Evolutionary conservation across 2,329 filamentous ascomycete species (phyloP).

Genomic region (Rhytidhysteron rufulum): DNA sequence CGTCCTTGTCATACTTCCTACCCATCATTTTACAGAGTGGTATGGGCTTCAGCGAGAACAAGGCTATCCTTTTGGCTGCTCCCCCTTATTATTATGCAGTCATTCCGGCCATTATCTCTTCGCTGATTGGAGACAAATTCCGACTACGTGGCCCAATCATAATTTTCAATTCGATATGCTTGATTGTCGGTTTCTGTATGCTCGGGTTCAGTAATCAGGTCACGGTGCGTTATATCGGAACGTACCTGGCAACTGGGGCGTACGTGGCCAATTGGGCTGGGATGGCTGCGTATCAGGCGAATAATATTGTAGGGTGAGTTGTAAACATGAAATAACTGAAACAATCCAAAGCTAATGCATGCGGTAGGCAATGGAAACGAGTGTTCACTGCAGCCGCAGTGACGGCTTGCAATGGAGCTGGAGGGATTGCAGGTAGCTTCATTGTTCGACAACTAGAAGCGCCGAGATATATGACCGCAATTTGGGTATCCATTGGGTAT

Average conservation of each 20-base stretch:
- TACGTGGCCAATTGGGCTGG: constrained; percentile 69
- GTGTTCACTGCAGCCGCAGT: constrained; percentile 59
- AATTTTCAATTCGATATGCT: constrained; percentile 58
- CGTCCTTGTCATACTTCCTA: constrained; percentile 62
- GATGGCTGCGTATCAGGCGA: constrained; percentile 57
- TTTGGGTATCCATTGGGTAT: constrained; percentile 62
- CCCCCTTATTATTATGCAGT: constrained; percentile 67
- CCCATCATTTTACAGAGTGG: constrained; percentile 54
- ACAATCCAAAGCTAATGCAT: constrained; percentile 12
- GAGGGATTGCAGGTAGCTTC: constrained; percentile 63
- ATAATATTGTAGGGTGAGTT: constrained; percentile 51
- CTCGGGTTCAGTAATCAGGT: constrained; percentile 59
- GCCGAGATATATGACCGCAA: constrained; percentile 60
- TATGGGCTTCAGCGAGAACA: constrained; percentile 43
- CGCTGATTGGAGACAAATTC: constrained; percentile 58
- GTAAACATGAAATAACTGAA: constrained; percentile 1
- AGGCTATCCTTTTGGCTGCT: constrained; percentile 58
- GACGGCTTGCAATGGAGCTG: constrained; percentile 59
- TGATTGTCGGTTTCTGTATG: constrained; percentile 63
- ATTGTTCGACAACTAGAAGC: constrained; percentile 61
- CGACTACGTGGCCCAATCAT: constrained; percentile 61
- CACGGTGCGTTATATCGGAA: constrained; percentile 61
- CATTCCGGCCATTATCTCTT: constrained; percentile 61
- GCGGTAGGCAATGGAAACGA: constrained; percentile 57
- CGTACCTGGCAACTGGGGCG: constrained; percentile 63